Evolutionary conservation across 2,329 filamentous ascomycete species (phyloP), one percentile per base, ranked within the genome.

Genomic region (Colletotrichum scovillei): DNA sequence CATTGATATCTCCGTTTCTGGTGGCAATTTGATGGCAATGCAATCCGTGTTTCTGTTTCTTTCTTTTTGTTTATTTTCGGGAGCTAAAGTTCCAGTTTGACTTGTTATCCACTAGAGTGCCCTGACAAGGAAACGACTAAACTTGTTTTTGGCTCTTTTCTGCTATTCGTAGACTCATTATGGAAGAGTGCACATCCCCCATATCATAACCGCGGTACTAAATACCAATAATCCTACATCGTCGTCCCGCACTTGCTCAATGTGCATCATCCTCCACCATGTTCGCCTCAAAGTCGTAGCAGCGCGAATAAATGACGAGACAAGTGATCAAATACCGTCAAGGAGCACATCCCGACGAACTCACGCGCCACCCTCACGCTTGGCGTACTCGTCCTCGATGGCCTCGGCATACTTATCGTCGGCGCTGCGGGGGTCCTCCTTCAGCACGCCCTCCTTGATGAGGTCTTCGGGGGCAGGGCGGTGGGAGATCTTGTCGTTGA

Each of bases 401-500:
- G 88, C 88, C 81, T 91, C 89, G 72, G 86, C 85, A 76, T 91
- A 91, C 76, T 86, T 87, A 76, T 88, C 85, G 32, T 89, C 87
- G 4, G 87, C 81, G n/a, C 85, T 85, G 69, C 90, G 88, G 2
- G 90, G 90, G 77, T 93, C 91, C 76, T 92, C 90, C 72, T 90
- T 91, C 76, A 98, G 84, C 68, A 98, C 94, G 5, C 95, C 95
- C 77, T 93, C 91, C 79, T 93, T 91, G 71, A 98, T 87, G 75
- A 98, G 86, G 63, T 93, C 88, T 76, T 95, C 94, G 12, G 94
- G 93, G 46, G 90, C 88, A 1, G 95, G 95, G 24, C 95, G 89
- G 78, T 92, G 89, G 79, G 93, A 90, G 75, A 98, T 91, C 82
- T 95, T 95, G 79, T 97, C 95, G 82, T 97, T 97, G 75, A 98